These are phyloP conservation scores for Umbelopsis sp. DNA, from an alignment of 192 early-diverging fungal genomes.

Conservation along the genomic window DNA sequence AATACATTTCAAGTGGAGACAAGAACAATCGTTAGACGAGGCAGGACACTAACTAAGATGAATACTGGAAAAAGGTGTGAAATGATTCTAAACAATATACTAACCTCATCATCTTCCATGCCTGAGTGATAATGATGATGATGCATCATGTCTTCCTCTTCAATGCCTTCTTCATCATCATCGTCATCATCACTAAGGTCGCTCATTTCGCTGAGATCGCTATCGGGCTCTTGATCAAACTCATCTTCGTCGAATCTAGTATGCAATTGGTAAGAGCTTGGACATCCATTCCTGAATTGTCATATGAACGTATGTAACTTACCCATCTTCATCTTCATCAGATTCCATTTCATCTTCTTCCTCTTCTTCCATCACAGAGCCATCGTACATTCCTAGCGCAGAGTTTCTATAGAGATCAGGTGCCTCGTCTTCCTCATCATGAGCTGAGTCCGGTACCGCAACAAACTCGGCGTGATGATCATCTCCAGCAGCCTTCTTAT, in stretches of 20 bases:
- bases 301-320: not conserved
- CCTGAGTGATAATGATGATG: constrained; percentile 46
- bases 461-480: constrained; percentile 56
- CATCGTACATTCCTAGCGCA: constrained; percentile 79
- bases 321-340: constrained; percentile 61
- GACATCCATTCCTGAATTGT: not conserved
- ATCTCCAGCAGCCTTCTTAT: constrained; percentile 32
- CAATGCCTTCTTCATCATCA: constrained; percentile 63
- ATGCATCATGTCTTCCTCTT: constrained; percentile 49
- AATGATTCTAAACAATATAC: constrained; percentile 37
- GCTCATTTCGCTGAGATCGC: constrained; percentile 62
- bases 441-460: constrained; percentile 55
- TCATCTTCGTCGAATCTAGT: constrained; percentile 62
- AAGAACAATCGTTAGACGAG: no score
- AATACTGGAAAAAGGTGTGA: constrained; percentile 35
- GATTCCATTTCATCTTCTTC: constrained; percentile 53
- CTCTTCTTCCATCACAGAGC: constrained; percentile 70
- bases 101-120: constrained; percentile 53
- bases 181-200: constrained; percentile 56
- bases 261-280: not conserved
- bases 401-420: constrained; percentile 83
- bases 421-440: constrained; percentile 55
- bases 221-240: constrained; percentile 70
- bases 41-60: no score
- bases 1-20: not conserved